A percentile compares a stretch with the other conserved stretches of the same genome.
phyloP scores from a whole-genome alignment of 2,329 filamentous ascomycete genomes.

The Blumeria graminis region DNA sequence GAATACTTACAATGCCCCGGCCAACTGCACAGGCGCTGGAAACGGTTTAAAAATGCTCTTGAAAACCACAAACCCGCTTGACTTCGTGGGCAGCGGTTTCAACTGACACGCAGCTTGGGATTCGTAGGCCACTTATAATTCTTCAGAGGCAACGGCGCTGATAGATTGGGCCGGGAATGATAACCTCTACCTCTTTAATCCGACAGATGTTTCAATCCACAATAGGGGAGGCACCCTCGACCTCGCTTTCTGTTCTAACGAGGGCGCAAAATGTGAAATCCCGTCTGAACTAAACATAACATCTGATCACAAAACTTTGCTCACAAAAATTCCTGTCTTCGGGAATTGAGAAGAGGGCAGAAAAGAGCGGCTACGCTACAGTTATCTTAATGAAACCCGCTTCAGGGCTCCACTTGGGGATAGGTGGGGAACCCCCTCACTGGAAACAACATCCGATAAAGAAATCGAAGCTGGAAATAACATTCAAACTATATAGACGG shows the following conservation, averaged over 20 bases:
- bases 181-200: neutral
- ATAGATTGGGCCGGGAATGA: neutral
- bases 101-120: neutral
- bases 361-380: neutral
- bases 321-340: neutral
- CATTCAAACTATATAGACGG: neutral
- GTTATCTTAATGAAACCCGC: neutral
- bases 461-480: neutral
- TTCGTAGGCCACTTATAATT: neutral
- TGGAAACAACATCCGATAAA: neutral
- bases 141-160: neutral
- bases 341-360: neutral
- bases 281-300: neutral
- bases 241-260: neutral
- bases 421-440: neutral
- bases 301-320: neutral
- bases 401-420: neutral
- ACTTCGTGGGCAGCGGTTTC: neutral
- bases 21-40: neutral
- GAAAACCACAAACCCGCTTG: neutral
- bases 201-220: neutral
- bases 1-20: neutral
- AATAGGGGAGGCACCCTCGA: neutral
- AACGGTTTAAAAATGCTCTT: neutral
- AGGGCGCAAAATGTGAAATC: neutral